Evolutionary conservation across 176 grass and related monocot genomes (phyloP), one percentile per base, ranked within the genome.

Genomic region (Cenchrus purpureus): DNA sequence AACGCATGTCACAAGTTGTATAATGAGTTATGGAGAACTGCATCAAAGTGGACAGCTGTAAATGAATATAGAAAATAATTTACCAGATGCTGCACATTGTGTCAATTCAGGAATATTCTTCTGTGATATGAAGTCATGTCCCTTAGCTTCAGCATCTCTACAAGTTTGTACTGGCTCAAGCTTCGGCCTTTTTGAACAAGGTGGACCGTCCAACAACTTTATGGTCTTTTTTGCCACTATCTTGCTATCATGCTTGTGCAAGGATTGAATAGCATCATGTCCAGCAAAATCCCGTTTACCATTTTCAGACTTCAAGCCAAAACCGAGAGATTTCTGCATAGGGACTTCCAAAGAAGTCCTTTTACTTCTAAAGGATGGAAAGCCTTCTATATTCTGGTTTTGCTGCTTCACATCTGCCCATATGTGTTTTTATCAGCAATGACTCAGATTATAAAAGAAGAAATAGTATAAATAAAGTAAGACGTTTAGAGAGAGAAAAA

Each of bases 111-210:
- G 76, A 48, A 61, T 72, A 79, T 71, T 86, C 87, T 87, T 85
- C 76, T 90, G 79, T n/a, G 69, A 66, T 58, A 82, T 49, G 71
- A 69, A 88, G 45, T 89, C 87, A 77, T 73, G 82, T 32, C 61
- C 82, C 88, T 91, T 88, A 48, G 59, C 51, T 78, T 89, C 94
- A 80, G 71, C 64, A 77, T 68, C 77, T 66, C 90, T 70, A 64
- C 65, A 4, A 44, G 52, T 88, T 86, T 90, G 87, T 66, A 74
- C 82, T 58, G 88, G 79, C 78, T 97, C 94, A 74, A 94, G 83
- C 78, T 91, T 97, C 82, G 89, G 91, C 70, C 87, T 91, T 89
- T 97, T 97, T 29, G 91, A 65, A 80, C 89, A 94, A 74, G 89
- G 87, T 59, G 90, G 86, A 53, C 62, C 81, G 59, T 83, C 86